Evolutionary conservation across 352 stramenopile species (phyloP), one percentile per base, ranked within the genome.

Genomic region (Aphanomyces cochlioides): DNA sequence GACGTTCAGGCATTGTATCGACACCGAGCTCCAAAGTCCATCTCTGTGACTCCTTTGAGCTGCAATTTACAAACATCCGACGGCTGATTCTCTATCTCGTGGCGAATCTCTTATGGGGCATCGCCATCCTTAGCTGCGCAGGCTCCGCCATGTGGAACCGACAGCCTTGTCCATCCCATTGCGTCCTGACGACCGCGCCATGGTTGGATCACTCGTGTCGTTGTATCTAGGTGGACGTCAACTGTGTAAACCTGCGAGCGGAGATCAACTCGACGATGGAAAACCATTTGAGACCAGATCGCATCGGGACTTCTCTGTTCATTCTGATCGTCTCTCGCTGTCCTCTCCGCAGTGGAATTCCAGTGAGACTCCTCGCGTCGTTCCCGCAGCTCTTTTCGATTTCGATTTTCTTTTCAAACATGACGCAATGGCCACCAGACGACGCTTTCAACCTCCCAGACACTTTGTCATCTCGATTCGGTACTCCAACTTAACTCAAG

Each of bases 151-250:
- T 13, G 10, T 70, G 47, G 28, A 48, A 50, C 28, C 64, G 64
- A 5, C 12, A 28, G 7, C 7, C n/a, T 6, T 70, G 64, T 28
- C 64, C 64, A 15, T 15, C 28, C 54, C 17, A 61, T n/a, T 70
- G 64, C 38, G 28, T 63, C 21, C 40, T 70, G 12, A 6, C 13
- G 10, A 39, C 40, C 3, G 43, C 64, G 36, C 53, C 64, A 13
- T 70, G 64, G 64, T 61, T 61, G 12, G 21, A 21, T n/a, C 36
- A 34, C 7, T 15, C 64, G 12, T 70, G 64, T 39, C 19, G 43
- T n/a, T 70, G 64, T 41, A 47, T 61, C 37, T 61, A 48, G 12
- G 53, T 61, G 8, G n/a, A 56, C 19, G 8, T 70, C 54, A 70
- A 70, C 54, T 70, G 64, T 15, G 64, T 45, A 3, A n/a, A 34